Percentiles rank a stretch among this genome's conserved stretches.
phyloP scores from a whole-genome alignment of 768 basidiomycete genomes.

The Zangia roseola region DNA sequence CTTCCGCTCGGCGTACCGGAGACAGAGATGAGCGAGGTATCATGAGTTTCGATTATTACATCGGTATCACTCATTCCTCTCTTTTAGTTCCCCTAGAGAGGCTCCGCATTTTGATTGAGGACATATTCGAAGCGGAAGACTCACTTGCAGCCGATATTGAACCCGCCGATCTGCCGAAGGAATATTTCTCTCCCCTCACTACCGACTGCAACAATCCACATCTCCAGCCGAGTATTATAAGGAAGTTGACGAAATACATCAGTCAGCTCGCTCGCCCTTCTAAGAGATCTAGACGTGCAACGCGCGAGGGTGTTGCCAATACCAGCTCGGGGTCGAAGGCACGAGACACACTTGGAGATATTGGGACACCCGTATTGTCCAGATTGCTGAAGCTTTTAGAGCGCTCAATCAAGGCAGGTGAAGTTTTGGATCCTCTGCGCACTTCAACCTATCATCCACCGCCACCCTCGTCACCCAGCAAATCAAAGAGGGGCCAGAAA shows the following conservation, averaged over 20 bases:
- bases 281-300: slow-evolving; percentile 59
- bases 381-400: slow-evolving; percentile 77
- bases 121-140: slow-evolving; percentile 84
- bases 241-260: slow-evolving; percentile 70
- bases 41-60: not conserved
- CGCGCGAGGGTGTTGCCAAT: slow-evolving; percentile 36
- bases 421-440: slow-evolving; percentile 72
- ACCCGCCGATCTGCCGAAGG: slow-evolving; percentile 48
- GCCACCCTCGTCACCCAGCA: slow-evolving; percentile 37
- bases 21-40: slow-evolving; percentile 77
- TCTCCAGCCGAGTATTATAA: slow-evolving; percentile 54
- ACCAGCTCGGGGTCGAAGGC: slow-evolving; percentile 38
- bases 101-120: slow-evolving; percentile 72
- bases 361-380: slow-evolving; percentile 60
- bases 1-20: slow-evolving; percentile 59
- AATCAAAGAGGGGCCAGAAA: slow-evolving; percentile 50
- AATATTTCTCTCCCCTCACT: slow-evolving; percentile 65
- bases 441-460: slow-evolving; percentile 23
- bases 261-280: slow-evolving; percentile 64
- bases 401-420: slow-evolving; percentile 71
- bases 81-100: slow-evolving; percentile 68
- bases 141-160: slow-evolving; percentile 56
- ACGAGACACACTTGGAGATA: slow-evolving; percentile 61
- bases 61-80: not conserved
- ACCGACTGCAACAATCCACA: slow-evolving; percentile 58